A percentile compares a stretch with the other conserved stretches of the same genome.
Conservation (phyloP, 177 flowering plant species). For the Vitis hybrid region DNA sequence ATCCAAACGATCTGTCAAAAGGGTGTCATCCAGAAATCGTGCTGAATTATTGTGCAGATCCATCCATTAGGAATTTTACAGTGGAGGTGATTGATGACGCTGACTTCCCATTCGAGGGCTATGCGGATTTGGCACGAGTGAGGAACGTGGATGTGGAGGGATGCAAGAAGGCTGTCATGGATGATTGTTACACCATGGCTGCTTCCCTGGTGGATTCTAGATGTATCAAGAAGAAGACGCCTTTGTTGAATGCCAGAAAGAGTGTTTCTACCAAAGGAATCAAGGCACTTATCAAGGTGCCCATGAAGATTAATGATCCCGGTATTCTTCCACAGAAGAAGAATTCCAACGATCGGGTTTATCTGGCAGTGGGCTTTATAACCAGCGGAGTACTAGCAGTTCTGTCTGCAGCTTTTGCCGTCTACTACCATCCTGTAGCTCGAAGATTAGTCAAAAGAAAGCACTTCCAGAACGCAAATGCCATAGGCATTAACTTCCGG, state of each 20-base stretch:
- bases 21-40: constrained; percentile 14
- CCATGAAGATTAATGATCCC: background rate
- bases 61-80: constrained; percentile 3
- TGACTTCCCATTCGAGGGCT: constrained; percentile 11
- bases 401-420: constrained; percentile 1
- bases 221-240: constrained; percentile 27
- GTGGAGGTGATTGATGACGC: constrained; percentile 16
- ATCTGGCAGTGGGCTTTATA: constrained; percentile 10
- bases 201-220: constrained; percentile 12
- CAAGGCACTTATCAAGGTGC: constrained; percentile 26
- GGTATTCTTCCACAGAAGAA: background rate
- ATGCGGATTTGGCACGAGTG: constrained; percentile 12
- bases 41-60: constrained; percentile 11
- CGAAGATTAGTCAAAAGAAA: constrained; percentile 3
- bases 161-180: constrained; percentile 23
- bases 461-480: background rate
- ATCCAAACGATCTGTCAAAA: constrained; percentile 4
- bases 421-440: constrained; percentile 11
- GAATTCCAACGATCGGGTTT: background rate
- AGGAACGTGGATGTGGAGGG: constrained; percentile 13
- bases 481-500: constrained; percentile 14
- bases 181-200: constrained; percentile 24
- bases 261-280: constrained; percentile 10
- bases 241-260: constrained; percentile 21
- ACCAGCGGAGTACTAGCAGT: background rate